Evolutionary conservation across 2,329 filamentous ascomycete genomes (phyloP).

Genomic region (Aspergillus fumigatiaffinis): DNA sequence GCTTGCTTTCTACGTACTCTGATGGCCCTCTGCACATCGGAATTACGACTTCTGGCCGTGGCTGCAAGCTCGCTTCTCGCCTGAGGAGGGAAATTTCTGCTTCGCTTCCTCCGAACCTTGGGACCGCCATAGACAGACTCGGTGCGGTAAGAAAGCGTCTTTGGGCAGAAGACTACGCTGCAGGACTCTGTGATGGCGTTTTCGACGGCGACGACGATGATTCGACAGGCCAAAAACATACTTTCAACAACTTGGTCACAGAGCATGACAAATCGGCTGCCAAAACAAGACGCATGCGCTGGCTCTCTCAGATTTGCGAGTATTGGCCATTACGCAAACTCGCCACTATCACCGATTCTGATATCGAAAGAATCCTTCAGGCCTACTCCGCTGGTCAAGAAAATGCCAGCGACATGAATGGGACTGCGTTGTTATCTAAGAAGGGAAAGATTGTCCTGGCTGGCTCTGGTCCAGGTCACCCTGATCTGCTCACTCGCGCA

Average conservation of each 20-base stretch:
- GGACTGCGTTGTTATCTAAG: constrained; percentile 19
- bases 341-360: constrained; percentile 71
- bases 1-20: constrained; percentile 79
- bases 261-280: constrained; percentile 69
- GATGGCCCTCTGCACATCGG: constrained; percentile 93
- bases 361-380: constrained; percentile 71
- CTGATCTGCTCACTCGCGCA: constrained; percentile 76
- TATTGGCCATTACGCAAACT: constrained; percentile 91
- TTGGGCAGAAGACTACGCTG: constrained; percentile 66
- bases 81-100: constrained; percentile 85
- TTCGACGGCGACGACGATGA: constrained; percentile 48
- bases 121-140: constrained; percentile 70
- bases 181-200: constrained; percentile 43
- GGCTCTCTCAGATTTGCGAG: constrained; percentile 94
- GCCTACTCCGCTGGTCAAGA: constrained; percentile 54
- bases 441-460: constrained; percentile 78
- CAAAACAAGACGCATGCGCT: constrained; percentile 79
- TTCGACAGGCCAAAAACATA: constrained; percentile 60
- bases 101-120: constrained; percentile 70
- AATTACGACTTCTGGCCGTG: constrained; percentile 89
- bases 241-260: constrained; percentile 77
- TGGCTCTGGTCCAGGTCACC: constrained; percentile 88
- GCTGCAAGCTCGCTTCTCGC: constrained; percentile 87
- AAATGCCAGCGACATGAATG: constrained; percentile 12
- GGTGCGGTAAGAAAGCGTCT: constrained; percentile 69